Conservation (phyloP, 1,139 yeast species). For the Candida albicans region DNA sequence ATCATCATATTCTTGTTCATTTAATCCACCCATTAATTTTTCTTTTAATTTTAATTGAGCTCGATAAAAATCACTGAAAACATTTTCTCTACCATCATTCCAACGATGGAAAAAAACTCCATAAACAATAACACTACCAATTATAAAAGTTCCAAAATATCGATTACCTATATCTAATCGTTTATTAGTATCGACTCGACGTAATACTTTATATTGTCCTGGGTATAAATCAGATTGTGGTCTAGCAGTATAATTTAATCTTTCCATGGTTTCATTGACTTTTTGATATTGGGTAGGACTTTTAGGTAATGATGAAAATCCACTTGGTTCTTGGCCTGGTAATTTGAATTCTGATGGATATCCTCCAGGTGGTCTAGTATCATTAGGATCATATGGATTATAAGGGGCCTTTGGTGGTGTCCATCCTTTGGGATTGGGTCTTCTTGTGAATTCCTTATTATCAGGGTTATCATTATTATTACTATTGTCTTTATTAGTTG, state of each 20-base stretch:
- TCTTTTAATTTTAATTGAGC: constrained; percentile 59
- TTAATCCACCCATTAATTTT: constrained; percentile 46
- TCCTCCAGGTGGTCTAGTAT: constrained; percentile 76
- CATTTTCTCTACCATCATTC: constrained; percentile 83
- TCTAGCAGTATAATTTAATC: constrained; percentile 74
- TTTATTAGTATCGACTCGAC: constrained; percentile 56
- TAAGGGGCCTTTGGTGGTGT: constrained; percentile 79
- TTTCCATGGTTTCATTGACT: constrained; percentile 71
- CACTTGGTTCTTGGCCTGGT: constrained; percentile 54
- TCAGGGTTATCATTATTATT: not conserved
- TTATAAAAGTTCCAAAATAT: constrained; percentile 50
- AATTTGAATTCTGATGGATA: constrained; percentile 76
- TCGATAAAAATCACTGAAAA: constrained; percentile 68
- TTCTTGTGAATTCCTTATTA: constrained; percentile 33
- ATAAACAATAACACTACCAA: constrained; percentile 49
- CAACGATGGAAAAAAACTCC: constrained; percentile 75
- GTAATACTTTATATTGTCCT: constrained; percentile 73
- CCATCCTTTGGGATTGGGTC: constrained; percentile 86
- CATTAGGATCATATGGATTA: constrained; percentile 81
- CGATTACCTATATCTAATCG: constrained; percentile 57
- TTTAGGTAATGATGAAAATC: constrained; percentile 63
- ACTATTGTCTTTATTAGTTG: not conserved
- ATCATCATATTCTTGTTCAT: constrained; percentile 64
- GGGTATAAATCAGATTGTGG: constrained; percentile 75
- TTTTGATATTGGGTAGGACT: constrained; percentile 69